Base-by-base conservation (phyloP, 495 filamentous ascomycete genomes). In the Penicillium manginii region DNA sequence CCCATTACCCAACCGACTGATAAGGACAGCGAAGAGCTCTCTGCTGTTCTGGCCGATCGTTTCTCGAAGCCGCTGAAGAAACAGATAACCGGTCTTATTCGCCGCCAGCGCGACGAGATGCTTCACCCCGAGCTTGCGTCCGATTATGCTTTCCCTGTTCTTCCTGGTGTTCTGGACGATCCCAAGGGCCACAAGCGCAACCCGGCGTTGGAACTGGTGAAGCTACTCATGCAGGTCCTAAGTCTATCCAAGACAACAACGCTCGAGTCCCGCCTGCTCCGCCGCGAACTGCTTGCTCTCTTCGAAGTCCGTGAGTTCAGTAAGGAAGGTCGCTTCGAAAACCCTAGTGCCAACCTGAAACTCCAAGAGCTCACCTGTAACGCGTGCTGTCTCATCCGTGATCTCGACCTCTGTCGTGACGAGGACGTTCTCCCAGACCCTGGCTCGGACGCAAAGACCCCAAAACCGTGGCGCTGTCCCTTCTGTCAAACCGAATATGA, bases 221-320 rank as follows among this genome's bases (percentile, higher is more conserved):
- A 96, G 70, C 84, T 86, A 39, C 81, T 98, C 23, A 94, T 93
- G 83, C 92, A 97, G 61, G 88, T 98, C 23, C 78, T 98, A 48
- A 89, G 86, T 57, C 80, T 98, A 15, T 94, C 94, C 72, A 93
- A 91, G 69, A 68, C 59, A 11, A 89, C 92, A 56, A 88, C 85
- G 2, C 83, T 96, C 54, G 93, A 97, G 70, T 90, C 88, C 3
- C 87, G 96, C 29, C 73, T 96, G 21, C 79, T 98, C 2, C 86
- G 94, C 22, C 93, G 93, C 63, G 93, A 97, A 45, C 79, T 98
- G 3, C 88, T 98, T 10, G 82, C 86, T 3, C 79, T 97, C 49
- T 96, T 97, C 69, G 93, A 98, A 43, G 84, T 98, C 55, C 89
- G 91, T 60, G 94, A 98, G 73, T 98, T 98, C 75, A 89, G 86